Percentiles rank a stretch among this genome's conserved stretches.
phyloP scores from a whole-genome alignment of 768 basidiomycete species.

The Naganishia friedmannii region DNA sequence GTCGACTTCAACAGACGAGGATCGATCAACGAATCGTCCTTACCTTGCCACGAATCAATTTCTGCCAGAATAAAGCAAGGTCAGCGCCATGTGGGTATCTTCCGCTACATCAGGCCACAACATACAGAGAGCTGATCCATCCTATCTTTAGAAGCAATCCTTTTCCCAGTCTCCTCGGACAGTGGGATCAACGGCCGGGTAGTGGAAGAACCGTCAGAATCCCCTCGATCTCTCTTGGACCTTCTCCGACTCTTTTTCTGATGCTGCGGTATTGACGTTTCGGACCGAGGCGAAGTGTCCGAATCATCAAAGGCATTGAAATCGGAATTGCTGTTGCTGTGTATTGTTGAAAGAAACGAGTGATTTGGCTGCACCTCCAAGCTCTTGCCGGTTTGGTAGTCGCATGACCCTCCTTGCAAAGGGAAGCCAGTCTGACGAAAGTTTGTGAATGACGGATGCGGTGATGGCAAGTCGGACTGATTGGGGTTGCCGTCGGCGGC shows the following conservation, averaged over 20 bases:
- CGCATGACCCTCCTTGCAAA: background rate
- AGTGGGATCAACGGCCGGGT: slow-evolving; percentile 1
- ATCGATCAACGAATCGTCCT: background rate
- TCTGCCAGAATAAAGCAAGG: slow-evolving; percentile 2
- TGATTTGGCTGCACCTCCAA: background rate
- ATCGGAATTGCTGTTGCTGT: background rate
- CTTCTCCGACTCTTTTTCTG: background rate
- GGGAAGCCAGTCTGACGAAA: background rate
- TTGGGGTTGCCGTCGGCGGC: background rate
- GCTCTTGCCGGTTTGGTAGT: background rate
- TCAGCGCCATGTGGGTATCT: background rate
- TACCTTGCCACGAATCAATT: slow-evolving; percentile 26
- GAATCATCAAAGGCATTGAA: slow-evolving; percentile 5
- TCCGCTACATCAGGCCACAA: background rate
- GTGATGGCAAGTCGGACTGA: background rate
- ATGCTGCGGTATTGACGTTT: slow-evolving; percentile 4
- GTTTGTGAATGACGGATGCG: background rate
- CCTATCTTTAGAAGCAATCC: slow-evolving; percentile 18
- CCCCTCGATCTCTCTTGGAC: background rate
- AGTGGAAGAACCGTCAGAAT: background rate
- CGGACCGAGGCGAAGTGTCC: slow-evolving; percentile 13
- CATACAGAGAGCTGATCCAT: slow-evolving; percentile 30
- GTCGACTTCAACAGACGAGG: background rate
- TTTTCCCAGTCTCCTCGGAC: slow-evolving; percentile 26
- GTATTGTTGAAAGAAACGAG: background rate